Percentiles rank a stretch among this genome's conserved stretches.
Evolutionary conservation across 2,329 filamentous ascomycete species (phyloP).

Genomic region (Parastagonospora nodorum): DNA sequence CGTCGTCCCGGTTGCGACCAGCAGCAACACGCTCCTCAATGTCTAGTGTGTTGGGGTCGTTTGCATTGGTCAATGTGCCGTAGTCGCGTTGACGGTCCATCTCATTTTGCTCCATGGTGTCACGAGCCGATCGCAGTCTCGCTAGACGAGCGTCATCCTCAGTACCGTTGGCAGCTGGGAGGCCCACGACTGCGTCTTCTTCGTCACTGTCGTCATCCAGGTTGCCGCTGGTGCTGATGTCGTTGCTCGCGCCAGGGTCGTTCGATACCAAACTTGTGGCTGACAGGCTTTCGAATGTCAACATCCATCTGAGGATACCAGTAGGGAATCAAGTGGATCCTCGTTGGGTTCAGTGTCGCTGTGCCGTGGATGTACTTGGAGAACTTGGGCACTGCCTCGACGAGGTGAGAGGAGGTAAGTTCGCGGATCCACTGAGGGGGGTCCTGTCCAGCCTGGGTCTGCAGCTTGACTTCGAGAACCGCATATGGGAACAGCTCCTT

Average conservation of each 20-base stretch:
- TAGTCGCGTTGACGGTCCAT: constrained; percentile 55
- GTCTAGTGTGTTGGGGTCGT: constrained; percentile 62
- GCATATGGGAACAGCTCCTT: constrained; percentile 94
- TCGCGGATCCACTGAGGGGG: constrained; percentile 96
- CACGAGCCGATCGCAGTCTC: constrained; percentile 56
- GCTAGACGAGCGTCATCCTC: constrained; percentile 52
- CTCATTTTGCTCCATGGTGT: constrained; percentile 58
- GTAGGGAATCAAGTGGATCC: constrained; percentile 89
- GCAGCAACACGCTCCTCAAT: constrained; percentile 81
- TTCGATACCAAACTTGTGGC: constrained; percentile 88
- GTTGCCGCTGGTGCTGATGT: constrained; percentile 76
- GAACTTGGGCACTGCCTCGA: constrained; percentile 98
- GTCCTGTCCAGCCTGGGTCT: constrained; percentile 93
- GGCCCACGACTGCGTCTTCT: constrained; percentile 46
- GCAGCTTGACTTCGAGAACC: constrained; percentile 94
- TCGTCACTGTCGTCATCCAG: constrained; percentile 77
- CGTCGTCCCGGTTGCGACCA: constrained; percentile 65
- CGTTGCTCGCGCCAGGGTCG: constrained; percentile 76
- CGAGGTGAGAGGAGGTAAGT: constrained; percentile 88
- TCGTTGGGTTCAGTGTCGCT: constrained; percentile 81
- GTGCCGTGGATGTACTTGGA: constrained; percentile 98
- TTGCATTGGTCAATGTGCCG: constrained; percentile 45
- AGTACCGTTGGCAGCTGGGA: constrained; percentile 33
- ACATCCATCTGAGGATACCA: constrained; percentile 99
- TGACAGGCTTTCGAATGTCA: constrained; percentile 91